Evolutionary conservation across 2,329 filamentous ascomycete species (phyloP), one percentile per base, ranked within the genome.

Genomic region (Aspergillus amoenus): DNA sequence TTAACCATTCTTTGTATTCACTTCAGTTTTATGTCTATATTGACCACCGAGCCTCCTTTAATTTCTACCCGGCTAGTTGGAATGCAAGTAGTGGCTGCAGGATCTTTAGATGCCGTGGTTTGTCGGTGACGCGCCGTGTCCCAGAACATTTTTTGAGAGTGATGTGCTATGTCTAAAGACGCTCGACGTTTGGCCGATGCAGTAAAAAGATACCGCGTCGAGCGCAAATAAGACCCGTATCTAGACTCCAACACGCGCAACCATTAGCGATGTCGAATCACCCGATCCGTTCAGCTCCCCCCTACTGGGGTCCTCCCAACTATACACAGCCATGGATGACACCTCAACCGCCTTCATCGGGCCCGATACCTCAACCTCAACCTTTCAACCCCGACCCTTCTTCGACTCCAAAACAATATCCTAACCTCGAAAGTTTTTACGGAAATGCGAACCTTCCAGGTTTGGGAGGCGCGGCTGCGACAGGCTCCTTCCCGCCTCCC

Each of bases 241-340:
- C 24, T 45, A 27, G 21, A 40, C 24, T 37, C 12, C 5, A 30
- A 32, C 37, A 47, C 17, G 42, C 50, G 41, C 48, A 18, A 39
- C 18, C 27, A 13, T 48, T 24, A 15, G 69, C 52, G 49, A 82
- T 82, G 80, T 78, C 79, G 49, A 75, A 79, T 58, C 79, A 82
- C 17, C 40, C 45, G 1, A 39, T 50, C 69, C 77, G 77, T 55
- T 68, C 72, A 58, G 73, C 73, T 44, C 75, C 78, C 40, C 68
- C 76, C 15, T 80, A 78, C 63, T 76, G 76, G 58, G 71, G 67
- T 30, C 63, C 68, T 57, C 63, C 68, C 48, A 68, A 64, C 58
- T 72, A 76, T 57, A 65, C 70, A 47, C 71, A 67, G 47, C 74
- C 72, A 61, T 78, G 71, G 72, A 68, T 70, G 72, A 68, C 70